phyloP scores from a whole-genome alignment of 2,329 filamentous ascomycete species.

The Scytalidium sp. region DNA sequence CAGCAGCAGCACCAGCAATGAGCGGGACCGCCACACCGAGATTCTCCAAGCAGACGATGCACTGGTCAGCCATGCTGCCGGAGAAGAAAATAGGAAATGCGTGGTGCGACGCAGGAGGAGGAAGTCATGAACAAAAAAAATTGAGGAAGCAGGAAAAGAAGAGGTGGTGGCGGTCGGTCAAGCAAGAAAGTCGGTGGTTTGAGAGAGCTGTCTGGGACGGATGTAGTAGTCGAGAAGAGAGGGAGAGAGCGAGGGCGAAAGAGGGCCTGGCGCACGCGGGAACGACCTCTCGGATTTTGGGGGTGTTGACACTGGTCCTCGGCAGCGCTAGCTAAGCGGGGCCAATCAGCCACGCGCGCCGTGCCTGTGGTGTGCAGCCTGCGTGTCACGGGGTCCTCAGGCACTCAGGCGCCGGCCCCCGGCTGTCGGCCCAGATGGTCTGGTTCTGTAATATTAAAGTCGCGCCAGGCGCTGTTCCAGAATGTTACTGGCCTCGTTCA shows the following conservation, averaged over 20 bases:
- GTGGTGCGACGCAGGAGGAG: constrained; percentile 10
- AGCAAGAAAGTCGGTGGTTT: neutral
- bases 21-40: constrained; percentile 33
- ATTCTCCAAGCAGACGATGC: constrained; percentile 67
- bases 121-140: constrained; percentile 23
- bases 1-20: constrained; percentile 4
- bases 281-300: neutral
- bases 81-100: constrained; percentile 15
- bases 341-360: neutral
- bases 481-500: too few species aligned
- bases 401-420: neutral
- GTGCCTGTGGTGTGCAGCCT: neutral
- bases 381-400: neutral
- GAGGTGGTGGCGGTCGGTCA: neutral
- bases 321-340: neutral
- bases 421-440: too few species aligned
- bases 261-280: constrained; percentile 1
- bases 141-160: neutral
- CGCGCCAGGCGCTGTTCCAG: too few species aligned
- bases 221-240: neutral
- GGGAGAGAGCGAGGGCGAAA: constrained; percentile 1
- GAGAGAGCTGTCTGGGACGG: neutral
- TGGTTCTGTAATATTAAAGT: too few species aligned
- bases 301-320: neutral
- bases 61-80: constrained; percentile 53